These are phyloP conservation scores for Boletus reticulatus DNA, from an alignment of 768 basidiomycete species.

Conservation along the genomic window DNA sequence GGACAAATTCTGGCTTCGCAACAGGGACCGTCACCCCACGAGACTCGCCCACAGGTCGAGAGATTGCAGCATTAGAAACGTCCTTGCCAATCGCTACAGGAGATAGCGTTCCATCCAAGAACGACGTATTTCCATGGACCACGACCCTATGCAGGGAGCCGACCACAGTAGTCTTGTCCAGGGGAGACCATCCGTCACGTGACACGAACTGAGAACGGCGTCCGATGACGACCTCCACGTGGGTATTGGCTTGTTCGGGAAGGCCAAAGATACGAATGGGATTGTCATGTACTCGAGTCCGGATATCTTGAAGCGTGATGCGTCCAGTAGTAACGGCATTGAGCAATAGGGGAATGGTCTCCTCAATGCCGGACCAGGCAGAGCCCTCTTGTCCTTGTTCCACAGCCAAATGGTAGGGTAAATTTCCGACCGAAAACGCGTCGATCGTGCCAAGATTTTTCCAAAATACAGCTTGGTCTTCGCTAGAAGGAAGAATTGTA, in stretches of 20 bases:
- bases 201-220: slow-evolving; percentile 59
- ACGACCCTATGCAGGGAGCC: slow-evolving; percentile 90
- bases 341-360: slow-evolving; percentile 83
- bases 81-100: slow-evolving; percentile 63
- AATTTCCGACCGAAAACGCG: slow-evolving; percentile 84
- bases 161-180: slow-evolving; percentile 57
- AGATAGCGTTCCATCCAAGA: slow-evolving; percentile 79
- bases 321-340: slow-evolving; percentile 80
- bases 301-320: slow-evolving; percentile 81
- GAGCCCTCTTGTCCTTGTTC: slow-evolving; percentile 61
- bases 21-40: slow-evolving; percentile 19
- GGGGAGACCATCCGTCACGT: slow-evolving; percentile 76
- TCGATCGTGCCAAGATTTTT: slow-evolving; percentile 80
- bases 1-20: slow-evolving; percentile 27
- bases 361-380: slow-evolving; percentile 78
- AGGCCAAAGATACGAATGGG: slow-evolving; percentile 90
- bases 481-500: slow-evolving; percentile 61
- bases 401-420: slow-evolving; percentile 72
- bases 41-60: slow-evolving; percentile 36
- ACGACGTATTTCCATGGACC: slow-evolving; percentile 83
- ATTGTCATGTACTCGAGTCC: slow-evolving; percentile 84
- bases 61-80: slow-evolving; percentile 60
- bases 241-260: slow-evolving; percentile 81
- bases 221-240: slow-evolving; percentile 90
- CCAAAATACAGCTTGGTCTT: slow-evolving; percentile 87